Evolutionary conservation across 1,284 basidiomycete species (phyloP).

Genomic region (Cryptococcus sp.): DNA sequence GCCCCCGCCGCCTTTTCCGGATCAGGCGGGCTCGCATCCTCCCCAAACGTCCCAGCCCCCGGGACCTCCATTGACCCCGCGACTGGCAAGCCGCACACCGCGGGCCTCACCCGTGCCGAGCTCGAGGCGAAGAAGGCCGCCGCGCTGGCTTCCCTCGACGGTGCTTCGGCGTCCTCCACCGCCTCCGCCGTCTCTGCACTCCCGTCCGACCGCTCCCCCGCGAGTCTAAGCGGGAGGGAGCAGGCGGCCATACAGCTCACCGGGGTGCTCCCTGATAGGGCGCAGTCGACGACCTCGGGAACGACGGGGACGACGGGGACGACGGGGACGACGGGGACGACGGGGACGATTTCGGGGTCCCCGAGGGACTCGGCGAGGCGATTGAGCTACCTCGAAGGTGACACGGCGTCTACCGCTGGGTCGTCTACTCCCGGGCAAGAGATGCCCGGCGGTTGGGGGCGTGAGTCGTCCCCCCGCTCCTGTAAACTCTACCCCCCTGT

Average conservation of each 20-base stretch:
- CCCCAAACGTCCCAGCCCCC: slow-evolving; percentile 27
- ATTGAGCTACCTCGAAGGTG: too few relatives aligned
- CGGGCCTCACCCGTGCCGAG: slow-evolving; percentile 41
- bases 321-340: too few relatives aligned
- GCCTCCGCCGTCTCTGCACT: neutral
- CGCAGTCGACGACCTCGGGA: neutral
- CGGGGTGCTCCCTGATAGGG: slow-evolving; percentile 2
- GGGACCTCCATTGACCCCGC: slow-evolving; percentile 32
- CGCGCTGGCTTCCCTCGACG: slow-evolving; percentile 38
- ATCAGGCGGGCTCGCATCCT: slow-evolving; percentile 21
- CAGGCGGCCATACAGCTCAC: slow-evolving; percentile 40
- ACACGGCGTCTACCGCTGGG: slow-evolving; percentile 4
- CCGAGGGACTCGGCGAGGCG: too few relatives aligned
- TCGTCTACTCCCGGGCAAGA: slow-evolving; percentile 37
- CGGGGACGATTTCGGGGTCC: too few relatives aligned
- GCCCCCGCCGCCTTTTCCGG: neutral
- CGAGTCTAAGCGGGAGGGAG: slow-evolving; percentile 34
- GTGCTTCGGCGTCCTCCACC: neutral
- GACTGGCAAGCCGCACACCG: slow-evolving; percentile 35
- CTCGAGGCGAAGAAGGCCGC: slow-evolving; percentile 29
- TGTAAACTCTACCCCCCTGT: neutral
- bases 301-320: too few relatives aligned
- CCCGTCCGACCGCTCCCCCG: too few relatives aligned
- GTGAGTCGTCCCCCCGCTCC: slow-evolving; percentile 26
- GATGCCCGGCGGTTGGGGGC: slow-evolving; percentile 44